Conservation (phyloP, 176 grass and related monocot genomes). For the sorghum (Sorghum bicolor) region Sorghum_bicolor_NCBIv3 NC_012870.2:21800501-21801000, state of each 20-base stretch:
- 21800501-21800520: constrained; percentile 93
- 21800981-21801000: constrained; percentile 84
- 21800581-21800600: constrained; percentile 95
- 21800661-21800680: constrained; percentile 88
- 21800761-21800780: constrained; percentile 38
- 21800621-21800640: constrained; percentile 88
- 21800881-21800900: background rate
- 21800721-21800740: constrained; percentile 89
- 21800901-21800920: constrained; percentile 87
- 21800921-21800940: constrained; percentile 99
- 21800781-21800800: constrained; percentile 22
- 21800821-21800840: constrained; percentile 10
- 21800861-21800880: background rate
- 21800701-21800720: constrained; percentile 91
- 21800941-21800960: constrained; percentile 98
- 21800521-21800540: constrained; percentile 92
- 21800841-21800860: background rate
- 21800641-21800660: constrained; percentile 90
- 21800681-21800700: constrained; percentile 87
- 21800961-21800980: constrained; percentile 95
- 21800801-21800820: background rate
- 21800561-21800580: constrained; percentile 90
- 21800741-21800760: constrained; percentile 95
- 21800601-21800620: constrained; percentile 87
- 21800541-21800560: constrained; percentile 87